A percentile compares a stretch with the other conserved stretches of the same genome.
These are phyloP conservation scores for Melocanna baccifera DNA, from an alignment of 176 grass and related monocot species.

Conservation along the genomic window DNA sequence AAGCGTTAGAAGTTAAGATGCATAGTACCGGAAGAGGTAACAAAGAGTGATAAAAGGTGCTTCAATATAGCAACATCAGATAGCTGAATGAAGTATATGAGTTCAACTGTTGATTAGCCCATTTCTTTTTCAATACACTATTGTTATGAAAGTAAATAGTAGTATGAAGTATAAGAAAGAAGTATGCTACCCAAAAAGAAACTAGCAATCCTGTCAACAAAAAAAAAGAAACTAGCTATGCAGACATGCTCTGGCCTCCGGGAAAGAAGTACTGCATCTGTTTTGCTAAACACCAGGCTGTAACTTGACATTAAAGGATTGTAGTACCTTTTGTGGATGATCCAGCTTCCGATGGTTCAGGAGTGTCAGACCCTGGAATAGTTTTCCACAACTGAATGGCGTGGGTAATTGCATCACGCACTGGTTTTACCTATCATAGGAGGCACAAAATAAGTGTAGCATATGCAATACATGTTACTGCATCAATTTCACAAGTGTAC, in stretches of 20 bases:
- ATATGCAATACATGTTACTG: not conserved
- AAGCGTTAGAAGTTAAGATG: not conserved
- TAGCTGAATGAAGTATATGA: not conserved
- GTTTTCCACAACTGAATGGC: constrained; percentile 91
- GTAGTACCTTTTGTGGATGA: constrained; percentile 86
- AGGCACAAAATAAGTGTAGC: constrained; percentile 9
- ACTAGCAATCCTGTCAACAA: not conserved
- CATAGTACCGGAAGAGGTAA: constrained; percentile 4
- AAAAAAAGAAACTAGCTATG: not conserved
- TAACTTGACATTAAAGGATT: not conserved
- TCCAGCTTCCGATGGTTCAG: constrained; percentile 82
- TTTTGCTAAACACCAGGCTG: not conserved
- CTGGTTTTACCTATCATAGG: constrained; percentile 79
- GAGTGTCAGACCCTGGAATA: constrained; percentile 65
- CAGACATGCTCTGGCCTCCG: not conserved
- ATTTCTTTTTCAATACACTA: not conserved
- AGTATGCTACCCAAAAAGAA: not conserved
- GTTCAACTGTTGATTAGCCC: not conserved
- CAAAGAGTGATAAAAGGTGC: not conserved
- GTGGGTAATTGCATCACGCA: constrained; percentile 74
- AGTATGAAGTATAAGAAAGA: not conserved
- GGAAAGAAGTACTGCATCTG: not conserved
- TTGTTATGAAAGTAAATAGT: not conserved
- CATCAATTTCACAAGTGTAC: constrained; percentile 7
- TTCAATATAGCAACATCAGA: not conserved